phyloP scores from a whole-genome alignment of 805 yeast species.

The Kockiozyma suomiensis region DNA sequence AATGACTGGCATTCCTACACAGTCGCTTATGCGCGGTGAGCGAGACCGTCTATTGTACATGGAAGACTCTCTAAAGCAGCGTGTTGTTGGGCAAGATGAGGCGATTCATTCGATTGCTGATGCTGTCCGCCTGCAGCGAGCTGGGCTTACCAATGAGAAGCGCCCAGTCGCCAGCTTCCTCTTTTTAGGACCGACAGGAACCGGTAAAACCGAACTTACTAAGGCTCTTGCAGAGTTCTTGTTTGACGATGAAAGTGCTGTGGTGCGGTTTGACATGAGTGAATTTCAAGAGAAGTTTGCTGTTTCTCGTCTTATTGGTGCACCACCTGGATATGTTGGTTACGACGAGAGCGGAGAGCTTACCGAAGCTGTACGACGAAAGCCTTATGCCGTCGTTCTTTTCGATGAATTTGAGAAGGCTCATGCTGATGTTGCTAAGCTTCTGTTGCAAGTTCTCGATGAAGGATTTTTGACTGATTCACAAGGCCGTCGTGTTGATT shows the following conservation, averaged over 20 bases:
- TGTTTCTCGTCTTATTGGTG: conserved; percentile 87
- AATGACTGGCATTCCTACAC: conserved; percentile 95
- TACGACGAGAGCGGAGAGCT: conserved; percentile 92
- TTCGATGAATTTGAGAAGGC: conserved; percentile 98
- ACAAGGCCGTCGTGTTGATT: conserved; percentile 91
- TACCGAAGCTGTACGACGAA: conserved; percentile 93
- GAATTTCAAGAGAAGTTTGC: conserved; percentile 96
- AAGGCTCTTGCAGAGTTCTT: conserved; percentile 89
- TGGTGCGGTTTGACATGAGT: conserved; percentile 94
- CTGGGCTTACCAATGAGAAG: conserved; percentile 91
- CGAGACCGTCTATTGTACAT: conserved; percentile 85
- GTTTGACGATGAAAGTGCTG: conserved; percentile 84
- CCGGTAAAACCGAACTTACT: conserved; percentile 96
- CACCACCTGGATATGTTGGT: conserved; percentile 98
- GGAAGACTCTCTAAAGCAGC: conserved; percentile 74
- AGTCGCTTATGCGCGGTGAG: conserved; percentile 89
- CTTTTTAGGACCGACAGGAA: conserved; percentile 98
- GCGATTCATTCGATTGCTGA: conserved; percentile 88
- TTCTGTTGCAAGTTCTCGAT: conserved; percentile 87
- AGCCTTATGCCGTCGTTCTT: conserved; percentile 88
- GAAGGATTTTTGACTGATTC: conserved; percentile 95
- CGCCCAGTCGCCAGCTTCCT: conserved; percentile 96
- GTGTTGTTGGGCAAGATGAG: conserved; percentile 94
- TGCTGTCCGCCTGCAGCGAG: conserved; percentile 94
- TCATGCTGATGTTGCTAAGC: conserved; percentile 90